Evolutionary conservation across 176 grass and related monocot genomes (phyloP), one percentile per base, ranked within the genome.

Genomic region (Miscanthus lutarioriparius): DNA sequence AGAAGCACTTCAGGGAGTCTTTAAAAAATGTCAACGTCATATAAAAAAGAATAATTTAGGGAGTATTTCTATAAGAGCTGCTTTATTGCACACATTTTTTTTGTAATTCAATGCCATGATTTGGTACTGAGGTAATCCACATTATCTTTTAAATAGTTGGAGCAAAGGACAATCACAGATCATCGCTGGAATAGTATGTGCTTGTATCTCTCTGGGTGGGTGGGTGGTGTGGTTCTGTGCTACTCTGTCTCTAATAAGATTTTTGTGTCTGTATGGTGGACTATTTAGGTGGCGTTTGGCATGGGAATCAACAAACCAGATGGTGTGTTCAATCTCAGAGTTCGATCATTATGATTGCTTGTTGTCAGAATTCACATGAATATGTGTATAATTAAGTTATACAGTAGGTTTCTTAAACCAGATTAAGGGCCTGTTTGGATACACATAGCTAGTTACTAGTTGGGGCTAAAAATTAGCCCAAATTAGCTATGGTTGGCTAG

Each of bases 221-320:
- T 19, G 49, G 47, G 14, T 13, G 49, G 10, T 2, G 51, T 19
- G 51, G 22, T 23, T 61, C 23, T 4, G n/a, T 5, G 37, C 68
- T 20, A 4, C 67, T 17, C 44, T 87, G 8, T 27, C 5, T 26
- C 26, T 64, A 70, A 20, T 25, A 74, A 25, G 43, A 3, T 23
- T 76, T 1, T 45, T 40, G 48, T 71, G 47, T 59, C 12, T 49
- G 13, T 77, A 0, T 56, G 51, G 51, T 75, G 87, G 14, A 73
- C 69, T 75, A 70, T 85, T 33, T 79, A 98, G 95, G 95, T 98
- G 75, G 95, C 92, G 9, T 98, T 97, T 78, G 95, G 92, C 78
- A 98, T 95, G 95, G 95, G 95, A 76, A 98, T 98, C 77, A 97
- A 98, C 84, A 98, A 98, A 67, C 92, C 92, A 85, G 95, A 98